These are phyloP conservation scores for Mixia osmundae DNA, from an alignment of 1,284 basidiomycete species.

Conservation along the genomic window DNA sequence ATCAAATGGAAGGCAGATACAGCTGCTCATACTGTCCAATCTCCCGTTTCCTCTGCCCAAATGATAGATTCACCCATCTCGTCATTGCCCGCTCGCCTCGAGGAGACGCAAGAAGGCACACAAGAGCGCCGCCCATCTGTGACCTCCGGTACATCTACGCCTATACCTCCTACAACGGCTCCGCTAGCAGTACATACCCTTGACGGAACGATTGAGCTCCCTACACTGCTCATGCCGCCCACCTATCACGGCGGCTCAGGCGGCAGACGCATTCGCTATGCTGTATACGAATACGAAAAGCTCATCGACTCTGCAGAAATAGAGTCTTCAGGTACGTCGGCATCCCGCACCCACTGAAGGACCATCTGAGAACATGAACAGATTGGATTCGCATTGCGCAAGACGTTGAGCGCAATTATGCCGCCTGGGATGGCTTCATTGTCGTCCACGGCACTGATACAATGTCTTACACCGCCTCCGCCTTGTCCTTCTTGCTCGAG, in stretches of 20 bases:
- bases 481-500: conserved; percentile 67
- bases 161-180: too few relatives aligned
- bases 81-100: not conserved
- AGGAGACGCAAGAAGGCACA: not conserved
- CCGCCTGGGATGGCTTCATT: conserved; percentile 63
- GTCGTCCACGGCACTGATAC: conserved; percentile 83
- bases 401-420: conserved; percentile 75
- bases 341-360: conserved; percentile 2
- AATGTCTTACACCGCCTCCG: conserved; percentile 44
- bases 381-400: conserved; percentile 74
- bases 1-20: not conserved
- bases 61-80: not conserved
- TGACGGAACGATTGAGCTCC: conserved; percentile 6
- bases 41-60: not conserved
- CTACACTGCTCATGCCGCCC: conserved; percentile 7
- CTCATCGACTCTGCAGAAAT: conserved; percentile 63
- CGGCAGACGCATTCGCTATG: conserved; percentile 10
- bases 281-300: conserved; percentile 42
- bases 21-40: too few relatives aligned
- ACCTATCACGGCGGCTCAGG: conserved; percentile 1
- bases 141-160: too few relatives aligned
- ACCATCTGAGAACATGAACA: conserved; percentile 20
- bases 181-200: conserved; percentile 7
- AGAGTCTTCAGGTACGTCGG: conserved; percentile 33
- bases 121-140: not conserved